Evolutionary conservation across 176 grass and related monocot species (phyloP).

Genomic region (Zoysia japonica): DNA sequence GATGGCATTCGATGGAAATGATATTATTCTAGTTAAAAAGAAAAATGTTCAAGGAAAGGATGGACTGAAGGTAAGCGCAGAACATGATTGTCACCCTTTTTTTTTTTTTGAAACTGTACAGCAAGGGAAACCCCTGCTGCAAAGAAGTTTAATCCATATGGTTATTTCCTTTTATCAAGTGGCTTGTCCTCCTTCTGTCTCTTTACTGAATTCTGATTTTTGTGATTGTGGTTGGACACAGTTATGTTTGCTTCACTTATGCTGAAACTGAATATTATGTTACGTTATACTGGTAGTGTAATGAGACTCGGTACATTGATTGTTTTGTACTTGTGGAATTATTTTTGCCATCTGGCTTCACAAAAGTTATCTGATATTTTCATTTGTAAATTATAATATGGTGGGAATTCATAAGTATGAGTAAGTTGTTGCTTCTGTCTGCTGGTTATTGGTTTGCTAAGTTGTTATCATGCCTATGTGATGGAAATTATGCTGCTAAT

Average conservation of each 20-base stretch:
- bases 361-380: not conserved
- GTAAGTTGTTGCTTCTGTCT: not conserved
- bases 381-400: too few relatives aligned
- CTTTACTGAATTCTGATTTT: not conserved
- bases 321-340: not conserved
- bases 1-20: slow-evolving; percentile 47
- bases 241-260: not conserved
- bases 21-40: slow-evolving; percentile 72
- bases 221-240: slow-evolving; percentile 11
- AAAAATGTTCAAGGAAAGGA: slow-evolving; percentile 74
- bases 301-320: not conserved
- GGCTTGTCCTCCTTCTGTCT: not conserved
- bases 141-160: not conserved
- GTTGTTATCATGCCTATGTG: not conserved
- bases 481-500: slow-evolving; percentile 13
- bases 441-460: slow-evolving; percentile 20
- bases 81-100: slow-evolving; percentile 1
- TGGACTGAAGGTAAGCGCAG: slow-evolving; percentile 68
- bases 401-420: not conserved
- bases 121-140: not conserved
- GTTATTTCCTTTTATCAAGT: not conserved
- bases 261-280: not conserved
- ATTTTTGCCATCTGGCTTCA: slow-evolving; percentile 8
- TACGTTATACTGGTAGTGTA: slow-evolving; percentile 2
- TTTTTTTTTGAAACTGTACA: too few relatives aligned